Evolutionary conservation across 1,284 basidiomycete species (phyloP), one percentile per base, ranked within the genome.

Genomic region (Vanrija sp.): DNA sequence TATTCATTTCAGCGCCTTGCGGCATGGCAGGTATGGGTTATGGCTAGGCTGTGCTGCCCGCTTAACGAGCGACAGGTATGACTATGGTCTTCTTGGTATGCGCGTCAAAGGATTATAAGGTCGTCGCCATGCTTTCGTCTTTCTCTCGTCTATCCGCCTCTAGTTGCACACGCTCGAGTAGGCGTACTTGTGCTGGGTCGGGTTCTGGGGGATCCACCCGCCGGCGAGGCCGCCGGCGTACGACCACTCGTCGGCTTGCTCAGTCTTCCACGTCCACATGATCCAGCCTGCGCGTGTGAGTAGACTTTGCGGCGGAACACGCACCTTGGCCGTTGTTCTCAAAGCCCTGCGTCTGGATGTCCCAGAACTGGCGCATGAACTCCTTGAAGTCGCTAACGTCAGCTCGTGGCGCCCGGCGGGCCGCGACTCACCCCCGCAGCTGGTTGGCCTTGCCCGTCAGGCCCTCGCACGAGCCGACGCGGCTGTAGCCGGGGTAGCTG

Each of bases 291-390:
- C 10, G 42, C 16, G 15, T 45, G 41, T 56, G 83, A 41, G 20
- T 8, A 5, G 6, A 4, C 19, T 42, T 67, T 35, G 46, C 75
- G 39, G 10, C 10, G 12, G 4, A 14, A 4, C 4, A 31, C 31
- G 7, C 39, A 14, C 48, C 79, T 53, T 72, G 61, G n/a, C 69
- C 71, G 46, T 65, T 65, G 56, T 66, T 62, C 60, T 77, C 75
- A 54, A 69, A 75, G 1, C 64, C 58, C 57, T 76, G 72, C 7
- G 65, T 65, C 71, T 96, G 93, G 0, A 88, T 87, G 71, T 94
- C 90, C 84, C 85, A 97, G 74, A 82, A 85, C 69, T 87, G 81
- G 47, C 88, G 78, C 52, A 97, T 77, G 80, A 88, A 89, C 1
- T 79, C 82, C 82, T 92, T 95, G 81, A 90, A 96, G 55, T 78